A percentile compares a stretch with the other conserved stretches of the same genome.
Evolutionary conservation across 257 asterid genomes (phyloP).

Genomic region (Paraleonurus japonicus): DNA sequence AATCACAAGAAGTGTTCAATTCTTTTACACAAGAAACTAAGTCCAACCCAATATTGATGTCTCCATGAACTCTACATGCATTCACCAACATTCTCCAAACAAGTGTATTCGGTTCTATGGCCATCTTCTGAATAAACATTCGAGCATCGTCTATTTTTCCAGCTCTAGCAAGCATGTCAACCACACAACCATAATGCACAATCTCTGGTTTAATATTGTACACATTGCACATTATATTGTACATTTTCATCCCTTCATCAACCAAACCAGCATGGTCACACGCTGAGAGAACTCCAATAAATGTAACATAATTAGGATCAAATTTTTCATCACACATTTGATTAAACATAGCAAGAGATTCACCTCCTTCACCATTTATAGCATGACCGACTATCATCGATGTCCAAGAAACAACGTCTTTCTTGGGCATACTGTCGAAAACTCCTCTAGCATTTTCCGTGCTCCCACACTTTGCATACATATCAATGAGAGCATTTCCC

Average conservation of each 20-base stretch:
- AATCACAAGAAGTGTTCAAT: slow-evolving; percentile 19
- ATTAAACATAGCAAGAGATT: slow-evolving; percentile 35
- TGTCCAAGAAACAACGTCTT: slow-evolving; percentile 50
- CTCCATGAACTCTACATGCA: slow-evolving; percentile 41
- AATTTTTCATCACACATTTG: slow-evolving; percentile 41
- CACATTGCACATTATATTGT: slow-evolving; percentile 26
- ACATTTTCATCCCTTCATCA: slow-evolving; percentile 40
- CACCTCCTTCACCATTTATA: slow-evolving; percentile 38
- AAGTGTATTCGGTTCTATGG: slow-evolving; percentile 30
- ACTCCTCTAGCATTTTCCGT: slow-evolving; percentile 33
- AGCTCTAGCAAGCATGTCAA: slow-evolving; percentile 50
- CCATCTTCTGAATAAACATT: slow-evolving; percentile 32
- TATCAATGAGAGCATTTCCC: slow-evolving; percentile 48
- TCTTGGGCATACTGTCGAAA: slow-evolving; percentile 33
- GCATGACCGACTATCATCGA: slow-evolving; percentile 52
- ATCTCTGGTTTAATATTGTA: slow-evolving; percentile 36
- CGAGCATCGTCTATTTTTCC: slow-evolving; percentile 48
- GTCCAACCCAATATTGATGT: slow-evolving; percentile 28
- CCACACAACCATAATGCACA: slow-evolving; percentile 45
- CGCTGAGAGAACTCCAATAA: slow-evolving; percentile 42
- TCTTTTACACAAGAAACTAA: slow-evolving; percentile 23
- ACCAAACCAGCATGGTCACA: slow-evolving; percentile 47
- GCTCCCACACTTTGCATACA: slow-evolving; percentile 53
- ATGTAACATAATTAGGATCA: slow-evolving; percentile 45
- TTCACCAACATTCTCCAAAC: slow-evolving; percentile 51